These are phyloP conservation scores for Macrolepiota dolichaula DNA, from an alignment of 768 basidiomycete genomes.

Conservation along the genomic window DNA sequence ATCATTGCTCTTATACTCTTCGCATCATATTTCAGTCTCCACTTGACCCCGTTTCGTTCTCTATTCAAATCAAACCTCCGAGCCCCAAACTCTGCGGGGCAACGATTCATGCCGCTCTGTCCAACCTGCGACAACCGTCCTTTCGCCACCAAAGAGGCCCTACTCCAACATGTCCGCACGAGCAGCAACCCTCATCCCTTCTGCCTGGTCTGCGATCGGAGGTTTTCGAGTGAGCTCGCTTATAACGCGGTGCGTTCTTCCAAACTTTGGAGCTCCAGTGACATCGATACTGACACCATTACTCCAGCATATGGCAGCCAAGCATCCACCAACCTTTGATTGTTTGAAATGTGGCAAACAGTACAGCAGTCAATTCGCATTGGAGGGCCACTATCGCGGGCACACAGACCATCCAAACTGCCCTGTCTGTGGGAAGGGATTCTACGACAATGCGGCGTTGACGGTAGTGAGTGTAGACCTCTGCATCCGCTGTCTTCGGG, in stretches of 20 bases:
- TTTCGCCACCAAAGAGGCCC: conserved; percentile 33
- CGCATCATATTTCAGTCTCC: conserved; percentile 4
- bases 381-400: conserved; percentile 46
- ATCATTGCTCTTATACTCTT: conserved; percentile 8
- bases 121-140: conserved; percentile 31
- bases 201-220: conserved; percentile 30
- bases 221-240: conserved; percentile 32
- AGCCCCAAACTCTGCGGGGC: background rate
- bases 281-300: conserved; percentile 1
- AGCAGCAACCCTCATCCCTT: conserved; percentile 32
- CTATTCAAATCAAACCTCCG: background rate
- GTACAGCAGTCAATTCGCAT: conserved; percentile 31
- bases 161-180: conserved; percentile 35
- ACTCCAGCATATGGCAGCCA: conserved; percentile 35
- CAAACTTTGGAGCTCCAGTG: background rate
- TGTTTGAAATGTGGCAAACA: conserved; percentile 30
- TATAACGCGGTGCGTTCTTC: conserved; percentile 31
- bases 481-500: background rate
- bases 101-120: conserved; percentile 30
- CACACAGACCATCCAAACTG: conserved; percentile 45
- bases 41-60: background rate
- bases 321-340: conserved; percentile 41
- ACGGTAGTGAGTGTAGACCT: conserved; percentile 29
- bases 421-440: conserved; percentile 39
- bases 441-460: conserved; percentile 28